A percentile compares a stretch with the other conserved stretches of the same genome.
Conservation (phyloP, 768 basidiomycete genomes). For the Guyanaporus albipodus region DNA sequence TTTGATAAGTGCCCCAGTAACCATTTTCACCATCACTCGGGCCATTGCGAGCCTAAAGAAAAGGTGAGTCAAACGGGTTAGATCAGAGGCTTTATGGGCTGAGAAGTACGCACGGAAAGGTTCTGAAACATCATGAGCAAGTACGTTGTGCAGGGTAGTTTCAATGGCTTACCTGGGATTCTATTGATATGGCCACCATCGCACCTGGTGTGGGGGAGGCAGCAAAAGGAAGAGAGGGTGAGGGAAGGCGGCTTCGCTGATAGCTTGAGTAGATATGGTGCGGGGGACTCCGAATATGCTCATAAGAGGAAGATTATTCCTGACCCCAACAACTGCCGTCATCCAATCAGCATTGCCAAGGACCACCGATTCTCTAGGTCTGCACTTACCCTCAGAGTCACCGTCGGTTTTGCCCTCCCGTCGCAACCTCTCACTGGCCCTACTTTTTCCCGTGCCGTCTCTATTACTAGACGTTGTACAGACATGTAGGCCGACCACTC, state of each 20-base stretch:
- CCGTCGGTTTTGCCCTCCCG: not conserved
- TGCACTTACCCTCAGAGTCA: not conserved
- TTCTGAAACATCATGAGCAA: conserved; percentile 14
- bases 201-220: conserved; percentile 8
- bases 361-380: conserved; percentile 1
- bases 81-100: not conserved
- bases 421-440: too few relatives aligned
- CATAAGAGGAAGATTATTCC: conserved; percentile 18
- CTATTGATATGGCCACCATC: conserved; percentile 19
- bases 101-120: conserved; percentile 18
- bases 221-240: not conserved
- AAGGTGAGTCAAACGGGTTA: not conserved
- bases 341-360: conserved; percentile 13
- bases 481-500: not conserved
- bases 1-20: conserved; percentile 30
- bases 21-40: not conserved
- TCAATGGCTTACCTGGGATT: conserved; percentile 11
- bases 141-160: not conserved
- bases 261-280: too few relatives aligned
- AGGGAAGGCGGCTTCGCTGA: too few relatives aligned
- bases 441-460: too few relatives aligned
- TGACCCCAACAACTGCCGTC: conserved; percentile 14
- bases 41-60: conserved; percentile 16
- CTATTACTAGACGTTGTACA: not conserved
- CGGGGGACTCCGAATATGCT: conserved; percentile 1